Percentiles rank a stretch among this genome's conserved stretches.
These are phyloP conservation scores for Flaveria linearis DNA, from an alignment of 129 eudicot genomes.

Conservation along the genomic window DNA sequence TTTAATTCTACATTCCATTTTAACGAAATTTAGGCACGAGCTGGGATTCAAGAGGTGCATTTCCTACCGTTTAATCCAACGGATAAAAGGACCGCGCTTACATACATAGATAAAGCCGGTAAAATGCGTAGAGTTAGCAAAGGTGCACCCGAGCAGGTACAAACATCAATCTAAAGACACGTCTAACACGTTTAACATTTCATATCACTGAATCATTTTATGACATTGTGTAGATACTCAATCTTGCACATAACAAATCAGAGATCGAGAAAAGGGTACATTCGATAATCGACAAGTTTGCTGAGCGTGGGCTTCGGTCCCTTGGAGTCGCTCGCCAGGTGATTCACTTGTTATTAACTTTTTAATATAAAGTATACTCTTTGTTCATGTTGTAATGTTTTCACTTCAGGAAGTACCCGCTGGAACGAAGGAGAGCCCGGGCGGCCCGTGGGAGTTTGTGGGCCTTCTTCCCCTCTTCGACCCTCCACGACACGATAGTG, in stretches of 20 bases:
- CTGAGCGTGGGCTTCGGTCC: conserved; percentile 88
- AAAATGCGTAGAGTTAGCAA: conserved; percentile 95
- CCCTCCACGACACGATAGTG: conserved; percentile 93
- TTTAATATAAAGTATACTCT: background rate
- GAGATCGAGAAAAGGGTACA: conserved; percentile 63
- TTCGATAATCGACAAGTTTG: conserved; percentile 72
- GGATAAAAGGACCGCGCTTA: conserved; percentile 86
- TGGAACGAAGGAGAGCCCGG: conserved; percentile 71
- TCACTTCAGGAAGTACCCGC: conserved; percentile 66
- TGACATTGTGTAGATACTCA: conserved; percentile 55
- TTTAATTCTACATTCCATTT: background rate
- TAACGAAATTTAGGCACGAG: conserved; percentile 58
- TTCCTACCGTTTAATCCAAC: conserved; percentile 94
- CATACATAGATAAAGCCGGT: conserved; percentile 65
- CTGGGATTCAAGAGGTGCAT: conserved; percentile 81
- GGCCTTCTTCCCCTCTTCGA: conserved; percentile 91
- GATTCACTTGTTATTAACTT: background rate
- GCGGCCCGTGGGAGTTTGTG: conserved; percentile 85
- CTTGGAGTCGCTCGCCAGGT: conserved; percentile 92
- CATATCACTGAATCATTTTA: background rate
- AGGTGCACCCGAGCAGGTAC: conserved; percentile 97
- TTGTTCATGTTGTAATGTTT: background rate
- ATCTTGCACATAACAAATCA: conserved; percentile 73
- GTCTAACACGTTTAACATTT: background rate
- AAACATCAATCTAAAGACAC: background rate